A percentile compares a stretch with the other conserved stretches of the same genome.
phyloP scores from a whole-genome alignment of 2,329 filamentous ascomycete genomes.

The Knoxdaviesia proteae region DNA sequence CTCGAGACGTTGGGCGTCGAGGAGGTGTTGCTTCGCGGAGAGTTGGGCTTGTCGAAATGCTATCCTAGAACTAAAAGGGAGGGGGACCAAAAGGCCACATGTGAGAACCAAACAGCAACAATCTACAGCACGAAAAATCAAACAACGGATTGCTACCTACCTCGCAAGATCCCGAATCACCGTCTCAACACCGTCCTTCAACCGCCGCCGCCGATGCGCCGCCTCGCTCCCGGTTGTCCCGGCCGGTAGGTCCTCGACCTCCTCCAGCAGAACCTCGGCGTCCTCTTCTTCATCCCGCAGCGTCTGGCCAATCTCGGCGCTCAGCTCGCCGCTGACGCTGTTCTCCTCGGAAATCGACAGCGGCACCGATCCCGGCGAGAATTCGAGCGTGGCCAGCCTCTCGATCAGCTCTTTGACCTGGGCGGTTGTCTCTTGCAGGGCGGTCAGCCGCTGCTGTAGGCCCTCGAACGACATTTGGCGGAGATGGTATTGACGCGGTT shows the following conservation, averaged over 20 bases:
- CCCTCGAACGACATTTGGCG: slow-evolving; percentile 32
- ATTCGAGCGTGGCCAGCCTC: slow-evolving; percentile 34
- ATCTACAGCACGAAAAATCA: background rate
- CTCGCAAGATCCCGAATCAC: slow-evolving; percentile 49
- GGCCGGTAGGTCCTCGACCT: slow-evolving; percentile 44
- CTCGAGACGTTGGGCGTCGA: slow-evolving; percentile 54
- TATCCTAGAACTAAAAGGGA: slow-evolving; percentile 25
- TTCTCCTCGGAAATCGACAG: slow-evolving; percentile 25
- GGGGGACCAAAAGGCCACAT: slow-evolving; percentile 1
- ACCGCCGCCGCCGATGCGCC: slow-evolving; percentile 40
- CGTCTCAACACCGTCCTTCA: slow-evolving; percentile 45
- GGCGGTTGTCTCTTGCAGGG: slow-evolving; percentile 37
- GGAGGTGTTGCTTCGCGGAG: slow-evolving; percentile 52
- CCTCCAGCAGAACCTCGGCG: slow-evolving; percentile 58
- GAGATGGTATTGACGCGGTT: too few relatives aligned
- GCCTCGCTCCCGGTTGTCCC: slow-evolving; percentile 28
- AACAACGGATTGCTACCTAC: slow-evolving; percentile 20
- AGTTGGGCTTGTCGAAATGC: slow-evolving; percentile 70
- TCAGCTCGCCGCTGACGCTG: slow-evolving; percentile 47
- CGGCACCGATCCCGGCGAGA: slow-evolving; percentile 35
- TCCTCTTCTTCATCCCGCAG: slow-evolving; percentile 67
- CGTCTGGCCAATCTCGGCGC: slow-evolving; percentile 57
- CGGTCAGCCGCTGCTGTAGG: slow-evolving; percentile 37
- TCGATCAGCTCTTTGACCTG: slow-evolving; percentile 39
- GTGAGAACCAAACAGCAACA: slow-evolving; percentile 1